Evolutionary conservation across 768 basidiomycete species (phyloP).

Genomic region (Gymnopilus dilepis): DNA sequence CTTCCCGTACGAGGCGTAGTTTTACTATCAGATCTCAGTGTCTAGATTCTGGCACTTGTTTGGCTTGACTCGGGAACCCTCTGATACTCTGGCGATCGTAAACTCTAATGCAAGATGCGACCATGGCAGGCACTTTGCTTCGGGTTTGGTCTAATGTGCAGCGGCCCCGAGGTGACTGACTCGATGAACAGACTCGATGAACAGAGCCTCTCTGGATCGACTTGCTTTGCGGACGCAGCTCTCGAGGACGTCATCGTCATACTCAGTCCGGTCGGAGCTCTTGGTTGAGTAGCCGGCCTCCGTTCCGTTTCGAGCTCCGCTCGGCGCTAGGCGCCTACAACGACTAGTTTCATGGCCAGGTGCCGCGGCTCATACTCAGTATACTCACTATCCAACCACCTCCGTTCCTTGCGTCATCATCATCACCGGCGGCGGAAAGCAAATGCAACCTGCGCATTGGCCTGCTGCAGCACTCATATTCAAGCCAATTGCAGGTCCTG

Average conservation of each 20-base stretch:
- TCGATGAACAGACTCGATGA: too few relatives aligned
- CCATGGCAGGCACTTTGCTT: neutral
- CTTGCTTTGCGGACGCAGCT: too few relatives aligned
- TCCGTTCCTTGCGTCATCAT: neutral
- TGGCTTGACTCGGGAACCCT: constrained; percentile 5
- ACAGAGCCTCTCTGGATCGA: too few relatives aligned
- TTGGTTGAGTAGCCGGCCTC: neutral
- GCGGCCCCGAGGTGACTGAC: neutral
- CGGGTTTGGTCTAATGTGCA: neutral
- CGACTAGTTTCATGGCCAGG: neutral
- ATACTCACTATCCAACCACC: neutral
- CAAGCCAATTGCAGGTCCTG: neutral
- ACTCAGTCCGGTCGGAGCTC: neutral
- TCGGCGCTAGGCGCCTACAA: neutral
- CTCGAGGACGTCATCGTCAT: too few relatives aligned
- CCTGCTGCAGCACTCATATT: too few relatives aligned
- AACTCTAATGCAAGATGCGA: neutral
- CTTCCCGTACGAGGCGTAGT: neutral
- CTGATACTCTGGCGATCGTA: neutral
- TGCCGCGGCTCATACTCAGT: neutral
- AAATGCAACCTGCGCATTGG: too few relatives aligned
- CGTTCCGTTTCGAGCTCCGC: neutral
- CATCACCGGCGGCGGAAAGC: neutral
- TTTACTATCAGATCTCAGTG: too few relatives aligned
- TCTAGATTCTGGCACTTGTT: neutral